Conservation (phyloP, 352 stramenopile genomes). For the Globisporangium uncinulatum region DNA sequence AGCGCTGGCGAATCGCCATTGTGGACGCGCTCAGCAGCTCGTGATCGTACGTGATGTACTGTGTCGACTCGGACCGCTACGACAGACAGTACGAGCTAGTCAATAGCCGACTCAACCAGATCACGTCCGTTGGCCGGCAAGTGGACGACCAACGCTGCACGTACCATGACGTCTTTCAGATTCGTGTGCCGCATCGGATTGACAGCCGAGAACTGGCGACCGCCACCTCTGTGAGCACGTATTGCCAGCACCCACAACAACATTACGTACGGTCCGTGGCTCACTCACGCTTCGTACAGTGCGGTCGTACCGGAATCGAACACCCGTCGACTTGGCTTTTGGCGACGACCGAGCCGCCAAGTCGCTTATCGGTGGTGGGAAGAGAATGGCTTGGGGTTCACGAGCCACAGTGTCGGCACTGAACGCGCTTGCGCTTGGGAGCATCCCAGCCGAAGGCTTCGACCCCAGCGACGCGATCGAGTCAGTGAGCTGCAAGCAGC, state of each 20-base stretch:
- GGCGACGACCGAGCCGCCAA: slow-evolving; percentile 36
- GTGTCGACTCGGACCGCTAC: slow-evolving; percentile 28
- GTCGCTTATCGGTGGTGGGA: slow-evolving; percentile 37
- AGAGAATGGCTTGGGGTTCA: slow-evolving; percentile 20
- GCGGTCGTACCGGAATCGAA: slow-evolving; percentile 40
- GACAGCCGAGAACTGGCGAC: slow-evolving; percentile 50
- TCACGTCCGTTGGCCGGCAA: background rate
- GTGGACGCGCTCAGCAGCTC: slow-evolving; percentile 52
- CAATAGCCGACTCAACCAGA: no score
- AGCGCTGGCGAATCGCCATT: slow-evolving; percentile 45
- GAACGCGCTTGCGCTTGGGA: slow-evolving; percentile 13
- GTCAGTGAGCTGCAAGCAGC: slow-evolving; percentile 6
- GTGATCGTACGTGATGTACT: slow-evolving; percentile 36
- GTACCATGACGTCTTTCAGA: slow-evolving; percentile 42
- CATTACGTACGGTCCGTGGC: background rate
- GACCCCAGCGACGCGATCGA: slow-evolving; percentile 7
- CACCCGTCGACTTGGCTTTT: slow-evolving; percentile 29
- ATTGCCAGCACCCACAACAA: background rate
- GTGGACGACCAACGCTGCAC: background rate
- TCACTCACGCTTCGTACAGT: background rate
- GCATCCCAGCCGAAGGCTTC: slow-evolving; percentile 21
- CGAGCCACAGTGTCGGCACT: background rate
- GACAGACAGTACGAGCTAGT: background rate
- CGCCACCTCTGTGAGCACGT: slow-evolving; percentile 26
- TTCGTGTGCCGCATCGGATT: slow-evolving; percentile 13